Conservation (phyloP, 257 asterid species). For the Oldenlandia corymbosa region DNA sequence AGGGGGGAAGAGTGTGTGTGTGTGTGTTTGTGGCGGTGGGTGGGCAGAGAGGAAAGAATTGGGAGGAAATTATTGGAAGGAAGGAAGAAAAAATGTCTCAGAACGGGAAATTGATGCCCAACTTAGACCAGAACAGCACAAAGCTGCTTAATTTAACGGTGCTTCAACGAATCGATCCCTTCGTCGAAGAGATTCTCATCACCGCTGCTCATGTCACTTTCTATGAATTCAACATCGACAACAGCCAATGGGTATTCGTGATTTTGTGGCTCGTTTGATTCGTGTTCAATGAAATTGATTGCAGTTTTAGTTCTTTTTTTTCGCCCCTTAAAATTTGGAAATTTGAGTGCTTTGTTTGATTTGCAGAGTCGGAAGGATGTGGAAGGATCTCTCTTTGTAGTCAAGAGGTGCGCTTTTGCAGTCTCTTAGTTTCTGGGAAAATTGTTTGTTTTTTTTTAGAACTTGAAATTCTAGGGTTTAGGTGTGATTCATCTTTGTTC, state of each 20-base stretch:
- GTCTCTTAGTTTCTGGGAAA: background rate
- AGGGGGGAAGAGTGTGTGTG: too few species aligned
- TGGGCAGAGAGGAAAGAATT: background rate
- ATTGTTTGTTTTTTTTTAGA: background rate
- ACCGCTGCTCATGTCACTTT: constrained; percentile 74
- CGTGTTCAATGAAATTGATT: background rate
- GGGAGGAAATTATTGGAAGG: too few species aligned
- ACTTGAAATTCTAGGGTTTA: constrained; percentile 20
- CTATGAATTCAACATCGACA: constrained; percentile 62
- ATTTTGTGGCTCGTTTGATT: background rate
- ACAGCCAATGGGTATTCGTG: constrained; percentile 61
- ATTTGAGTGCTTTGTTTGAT: background rate
- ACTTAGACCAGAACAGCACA: constrained; percentile 69
- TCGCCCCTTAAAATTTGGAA: background rate
- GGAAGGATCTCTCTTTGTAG: constrained; percentile 88
- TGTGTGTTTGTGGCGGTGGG: too few species aligned
- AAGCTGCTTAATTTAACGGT: constrained; percentile 68
- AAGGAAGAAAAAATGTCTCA: constrained; percentile 13
- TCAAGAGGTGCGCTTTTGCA: constrained; percentile 54
- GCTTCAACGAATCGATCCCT: constrained; percentile 82
- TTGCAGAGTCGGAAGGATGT: constrained; percentile 89
- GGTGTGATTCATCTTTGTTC: background rate
- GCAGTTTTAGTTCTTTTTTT: background rate
- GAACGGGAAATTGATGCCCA: constrained; percentile 65
- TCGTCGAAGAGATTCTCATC: constrained; percentile 67